Base-by-base conservation (phyloP, 495 filamentous ascomycete species). In the Haplographium delicatum region DNA sequence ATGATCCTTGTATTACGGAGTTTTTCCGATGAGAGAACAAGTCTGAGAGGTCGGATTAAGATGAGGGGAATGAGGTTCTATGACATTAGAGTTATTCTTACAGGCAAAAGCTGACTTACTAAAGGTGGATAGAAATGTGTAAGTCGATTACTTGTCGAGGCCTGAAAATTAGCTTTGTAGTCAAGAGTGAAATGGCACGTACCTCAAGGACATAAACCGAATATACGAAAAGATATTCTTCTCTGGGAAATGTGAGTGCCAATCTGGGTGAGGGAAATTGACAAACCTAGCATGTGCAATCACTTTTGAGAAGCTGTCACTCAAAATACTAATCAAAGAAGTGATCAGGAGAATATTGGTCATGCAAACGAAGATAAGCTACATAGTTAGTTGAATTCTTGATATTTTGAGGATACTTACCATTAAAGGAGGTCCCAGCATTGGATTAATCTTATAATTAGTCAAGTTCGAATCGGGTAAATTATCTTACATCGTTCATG, bases 311-410 rank as follows among this genome's bases (percentile, higher is more conserved):
- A 96, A 81, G 62, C 82, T 89, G 72, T 94, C 91, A 57, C 86
- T 91, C 55, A 96, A 80, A 67, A 96, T 81, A 74, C 86, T 89
- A 47, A 96, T 93, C 50, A 95, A 72, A 13, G 87, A 91, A 31
- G 91, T 93, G 56, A 94, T 84, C n/a, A 96, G 74, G 11, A 96
- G 75, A 47, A 95, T 89, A 56, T 91, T 94, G 53, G 87, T 94
- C 64, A 96, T 74, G 26, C 77, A 85, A 25, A 96, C 79, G 61
- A 95, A 96, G 57, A 89, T 75, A n/a, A n/a, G n/a, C n/a, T n/a
- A n/a, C n/a, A n/a, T n/a, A n/a, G n/a, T n/a, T n/a, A n/a, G n/a
- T n/a, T n/a, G n/a, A n/a, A n/a, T n/a, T n/a, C n/a, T n/a, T n/a
- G n/a, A n/a, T n/a, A n/a, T n/a, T n/a, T n/a, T n/a, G n/a, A n/a